Percentiles rank a stretch among this genome's conserved stretches.
phyloP scores from a whole-genome alignment of 1,284 basidiomycete species.

The Cryptococcus amylolentus region DNA sequence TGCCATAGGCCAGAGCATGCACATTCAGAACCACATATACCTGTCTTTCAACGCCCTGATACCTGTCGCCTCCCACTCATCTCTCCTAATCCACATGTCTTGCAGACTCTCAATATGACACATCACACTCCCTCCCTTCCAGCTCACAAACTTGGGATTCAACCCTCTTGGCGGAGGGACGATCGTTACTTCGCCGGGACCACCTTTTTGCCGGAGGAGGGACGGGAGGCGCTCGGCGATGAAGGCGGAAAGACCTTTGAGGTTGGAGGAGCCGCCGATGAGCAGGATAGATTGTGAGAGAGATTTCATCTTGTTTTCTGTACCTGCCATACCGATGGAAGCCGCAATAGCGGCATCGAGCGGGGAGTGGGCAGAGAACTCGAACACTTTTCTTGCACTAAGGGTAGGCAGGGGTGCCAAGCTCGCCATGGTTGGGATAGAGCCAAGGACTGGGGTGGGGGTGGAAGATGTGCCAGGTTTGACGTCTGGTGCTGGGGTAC shows the following conservation, averaged over 20 bases:
- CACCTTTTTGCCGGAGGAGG: conserved; percentile 78
- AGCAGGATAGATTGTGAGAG: conserved; percentile 85
- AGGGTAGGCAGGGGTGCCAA: conserved; percentile 2
- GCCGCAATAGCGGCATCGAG: conserved; percentile 94
- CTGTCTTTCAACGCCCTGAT: conserved; percentile 53
- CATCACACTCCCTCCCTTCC: conserved; percentile 94
- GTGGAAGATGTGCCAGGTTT: background rate
- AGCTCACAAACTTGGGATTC: conserved; percentile 81
- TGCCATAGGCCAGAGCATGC: background rate
- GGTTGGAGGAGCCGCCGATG: conserved; percentile 70
- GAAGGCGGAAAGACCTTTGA: conserved; percentile 45
- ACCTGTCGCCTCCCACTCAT: conserved; percentile 71
- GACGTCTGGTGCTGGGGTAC: background rate
- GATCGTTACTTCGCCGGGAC: conserved; percentile 79
- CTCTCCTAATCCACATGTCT: conserved; percentile 81
- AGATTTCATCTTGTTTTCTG: conserved; percentile 84
- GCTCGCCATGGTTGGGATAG: background rate
- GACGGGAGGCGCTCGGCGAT: conserved; percentile 42
- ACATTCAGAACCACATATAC: conserved; percentile 35
- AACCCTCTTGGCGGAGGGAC: conserved; percentile 90
- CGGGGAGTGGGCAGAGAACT: conserved; percentile 84
- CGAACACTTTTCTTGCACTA: conserved; percentile 33
- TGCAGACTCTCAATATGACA: conserved; percentile 83
- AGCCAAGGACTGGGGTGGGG: background rate
- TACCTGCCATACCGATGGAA: conserved; percentile 74